phyloP scores from a whole-genome alignment of 345 rosid genomes.

The Chamaenerion angustifolium region DNA sequence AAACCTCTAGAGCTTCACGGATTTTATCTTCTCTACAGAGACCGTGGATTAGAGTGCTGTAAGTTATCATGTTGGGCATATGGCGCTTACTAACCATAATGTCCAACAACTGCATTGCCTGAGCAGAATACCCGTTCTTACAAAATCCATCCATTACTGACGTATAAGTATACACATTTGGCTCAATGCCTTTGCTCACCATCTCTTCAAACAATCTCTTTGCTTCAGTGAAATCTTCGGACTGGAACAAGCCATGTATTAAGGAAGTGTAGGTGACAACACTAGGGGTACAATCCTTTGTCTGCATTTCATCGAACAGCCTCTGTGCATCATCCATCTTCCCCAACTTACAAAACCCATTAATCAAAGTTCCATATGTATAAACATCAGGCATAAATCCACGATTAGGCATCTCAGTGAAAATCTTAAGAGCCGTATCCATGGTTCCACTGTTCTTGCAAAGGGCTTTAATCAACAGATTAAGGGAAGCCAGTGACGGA shows the following conservation, averaged over 20 bases:
- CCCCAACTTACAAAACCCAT: slow-evolving; percentile 61
- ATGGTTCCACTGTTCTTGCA: slow-evolving; percentile 51
- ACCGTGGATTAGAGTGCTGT: slow-evolving; percentile 53
- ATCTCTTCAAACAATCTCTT: slow-evolving; percentile 55
- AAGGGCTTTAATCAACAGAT: slow-evolving; percentile 77
- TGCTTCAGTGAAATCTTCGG: slow-evolving; percentile 44
- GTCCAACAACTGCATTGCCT: slow-evolving; percentile 55
- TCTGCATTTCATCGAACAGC: slow-evolving; percentile 66
- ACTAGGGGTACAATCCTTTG: slow-evolving; percentile 51
- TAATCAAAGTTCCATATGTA: slow-evolving; percentile 81
- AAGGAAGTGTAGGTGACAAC: slow-evolving; percentile 73
- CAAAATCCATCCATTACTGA: slow-evolving; percentile 80
- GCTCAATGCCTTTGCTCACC: slow-evolving; percentile 50
- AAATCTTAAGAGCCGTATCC: slow-evolving; percentile 62
- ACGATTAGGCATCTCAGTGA: slow-evolving; percentile 61
- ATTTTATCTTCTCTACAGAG: slow-evolving; percentile 64
- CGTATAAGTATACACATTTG: slow-evolving; percentile 79
- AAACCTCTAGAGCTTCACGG: slow-evolving; percentile 50
- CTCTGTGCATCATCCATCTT: slow-evolving; percentile 52
- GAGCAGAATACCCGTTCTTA: slow-evolving; percentile 39
- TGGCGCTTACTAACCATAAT: slow-evolving; percentile 39
- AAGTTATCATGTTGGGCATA: slow-evolving; percentile 57
- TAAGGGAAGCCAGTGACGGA: slow-evolving; percentile 52
- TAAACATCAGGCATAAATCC: slow-evolving; percentile 67
- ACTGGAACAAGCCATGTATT: slow-evolving; percentile 61